Evolutionary conservation across 179 eudicot genomes (phyloP).

Genomic region (Sideroxylon spinosum): DNA sequence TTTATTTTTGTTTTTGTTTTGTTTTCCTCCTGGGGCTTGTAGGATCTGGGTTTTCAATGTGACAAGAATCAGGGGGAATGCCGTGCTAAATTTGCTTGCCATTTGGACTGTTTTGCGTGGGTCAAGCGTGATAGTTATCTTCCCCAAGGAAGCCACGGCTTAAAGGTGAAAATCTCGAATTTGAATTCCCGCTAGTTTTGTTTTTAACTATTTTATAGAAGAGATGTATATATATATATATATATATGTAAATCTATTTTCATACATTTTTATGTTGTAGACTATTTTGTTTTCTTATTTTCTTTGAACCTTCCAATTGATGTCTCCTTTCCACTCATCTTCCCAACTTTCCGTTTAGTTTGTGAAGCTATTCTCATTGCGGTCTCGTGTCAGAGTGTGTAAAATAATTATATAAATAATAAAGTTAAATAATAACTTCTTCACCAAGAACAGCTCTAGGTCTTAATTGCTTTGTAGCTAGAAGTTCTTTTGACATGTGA

Average conservation of each 20-base stretch:
- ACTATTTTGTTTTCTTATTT: not conserved
- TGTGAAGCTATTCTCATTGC: not conserved
- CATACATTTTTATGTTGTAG: not conserved
- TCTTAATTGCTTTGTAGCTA: not conserved
- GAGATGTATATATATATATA: no score
- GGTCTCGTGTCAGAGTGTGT: no score
- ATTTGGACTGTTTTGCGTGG: constrained; percentile 99
- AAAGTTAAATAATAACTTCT: no score
- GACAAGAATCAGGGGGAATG: constrained; percentile 97
- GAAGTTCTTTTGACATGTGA: not conserved
- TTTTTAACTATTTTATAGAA: not conserved
- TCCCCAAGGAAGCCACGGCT: constrained; percentile 97
- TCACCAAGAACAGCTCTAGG: not conserved
- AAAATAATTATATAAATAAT: no score
- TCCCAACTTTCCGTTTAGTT: not conserved
- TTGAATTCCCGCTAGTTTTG: not conserved
- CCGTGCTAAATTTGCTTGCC: constrained; percentile 98
- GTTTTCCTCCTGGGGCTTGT: constrained; percentile 22
- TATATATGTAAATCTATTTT: not conserved
- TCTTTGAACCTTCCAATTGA: not conserved
- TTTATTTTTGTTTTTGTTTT: constrained; percentile 2
- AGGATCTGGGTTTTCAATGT: constrained; percentile 93
- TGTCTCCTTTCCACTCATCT: not conserved
- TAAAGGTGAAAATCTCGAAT: constrained; percentile 56
- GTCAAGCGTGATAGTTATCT: constrained; percentile 99